Evolutionary conservation across 2,329 filamentous ascomycete genomes (phyloP), one percentile per base, ranked within the genome.

Genomic region (Bipolaris cookei): DNA sequence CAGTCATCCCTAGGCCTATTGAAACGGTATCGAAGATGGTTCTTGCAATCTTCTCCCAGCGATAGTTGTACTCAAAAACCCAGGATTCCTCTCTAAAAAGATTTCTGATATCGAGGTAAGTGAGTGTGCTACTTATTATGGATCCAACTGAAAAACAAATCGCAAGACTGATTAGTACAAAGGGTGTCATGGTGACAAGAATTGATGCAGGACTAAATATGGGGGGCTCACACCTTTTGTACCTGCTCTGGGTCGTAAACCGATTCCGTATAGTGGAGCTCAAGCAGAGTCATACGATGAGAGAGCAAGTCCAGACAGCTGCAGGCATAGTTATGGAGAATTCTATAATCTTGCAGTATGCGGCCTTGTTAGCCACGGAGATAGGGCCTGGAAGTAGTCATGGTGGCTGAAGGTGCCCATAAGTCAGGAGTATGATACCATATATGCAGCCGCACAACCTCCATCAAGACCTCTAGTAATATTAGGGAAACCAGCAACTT

Each of bases 101-200:
- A 35, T 43, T 43, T 42, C 47, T 56, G 18, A 47, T 51, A 43
- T 54, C 25, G 14, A 56, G 47, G 42, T 56, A 56, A 55, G 46
- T 34, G 38, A 56, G 42, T 30, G 14, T 28, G 20, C 35, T 47
- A 28, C 48, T 52, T 7, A 56, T 18, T 44, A 56, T 48, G 6
- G 25, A 42, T 43, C 54, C n/a, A 2, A 48, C 28, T 48, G 4
- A 38, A 43, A 56, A 56, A 34, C 38, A 56, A 20, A 48, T 44
- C n/a, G 37, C 48, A 52, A 56, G 48, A 38, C 43, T n/a, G 16
- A 56, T 11, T 11, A 16, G n/a, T 56, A 56, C n/a, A 28, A 48
- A 56, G 21, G 32, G 38, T 52, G 43, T 21, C 13, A 56, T 56
- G 1, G 32, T 52, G n/a, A 52, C 3, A 16, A 48, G 21, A 30